These are phyloP conservation scores for Brettanomyces naardenensis DNA, from an alignment of 805 yeast species.

Conservation along the genomic window DNA sequence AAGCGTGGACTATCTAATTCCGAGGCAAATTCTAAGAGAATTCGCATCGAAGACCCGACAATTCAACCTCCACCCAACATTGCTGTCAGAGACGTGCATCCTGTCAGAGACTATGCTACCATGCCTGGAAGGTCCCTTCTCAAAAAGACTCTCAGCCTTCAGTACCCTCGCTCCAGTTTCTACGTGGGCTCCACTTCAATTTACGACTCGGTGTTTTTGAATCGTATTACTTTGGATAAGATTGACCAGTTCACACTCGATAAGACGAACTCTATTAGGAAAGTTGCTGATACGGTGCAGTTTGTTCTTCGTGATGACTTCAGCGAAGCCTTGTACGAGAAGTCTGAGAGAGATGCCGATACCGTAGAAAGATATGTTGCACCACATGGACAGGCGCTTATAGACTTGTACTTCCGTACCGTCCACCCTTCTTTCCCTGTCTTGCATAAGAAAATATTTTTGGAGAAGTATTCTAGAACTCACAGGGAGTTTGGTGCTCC, in stretches of 20 bases:
- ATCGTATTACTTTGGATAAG: slow-evolving; percentile 55
- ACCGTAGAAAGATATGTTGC: slow-evolving; percentile 76
- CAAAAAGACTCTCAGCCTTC: slow-evolving; percentile 65
- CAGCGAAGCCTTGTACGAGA: slow-evolving; percentile 56
- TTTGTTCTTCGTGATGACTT: slow-evolving; percentile 78
- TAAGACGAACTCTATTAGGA: slow-evolving; percentile 59
- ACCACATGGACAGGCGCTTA: slow-evolving; percentile 83
- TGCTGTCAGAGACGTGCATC: slow-evolving; percentile 45
- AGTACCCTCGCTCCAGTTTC: slow-evolving; percentile 84
- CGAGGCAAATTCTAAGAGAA: slow-evolving; percentile 20
- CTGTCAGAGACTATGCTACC: slow-evolving; percentile 59
- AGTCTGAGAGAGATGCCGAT: slow-evolving; percentile 73
- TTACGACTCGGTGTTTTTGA: slow-evolving; percentile 65
- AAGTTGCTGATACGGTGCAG: slow-evolving; percentile 68
- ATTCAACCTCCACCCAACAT: slow-evolving; percentile 31
- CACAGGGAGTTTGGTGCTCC: slow-evolving; percentile 92
- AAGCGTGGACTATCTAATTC: slow-evolving; percentile 29
- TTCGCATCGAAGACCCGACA: slow-evolving; percentile 26
- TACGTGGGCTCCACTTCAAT: slow-evolving; percentile 85
- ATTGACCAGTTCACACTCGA: slow-evolving; percentile 76
- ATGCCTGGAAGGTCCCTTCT: slow-evolving; percentile 57
- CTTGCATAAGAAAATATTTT: slow-evolving; percentile 80
- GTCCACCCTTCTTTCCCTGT: slow-evolving; percentile 92
- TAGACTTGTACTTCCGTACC: slow-evolving; percentile 74
- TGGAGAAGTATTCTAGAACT: slow-evolving; percentile 86